Evolutionary conservation across 2,329 filamentous ascomycete species (phyloP), one percentile per base, ranked within the genome.

Genomic region (Alternaria gansuensis): DNA sequence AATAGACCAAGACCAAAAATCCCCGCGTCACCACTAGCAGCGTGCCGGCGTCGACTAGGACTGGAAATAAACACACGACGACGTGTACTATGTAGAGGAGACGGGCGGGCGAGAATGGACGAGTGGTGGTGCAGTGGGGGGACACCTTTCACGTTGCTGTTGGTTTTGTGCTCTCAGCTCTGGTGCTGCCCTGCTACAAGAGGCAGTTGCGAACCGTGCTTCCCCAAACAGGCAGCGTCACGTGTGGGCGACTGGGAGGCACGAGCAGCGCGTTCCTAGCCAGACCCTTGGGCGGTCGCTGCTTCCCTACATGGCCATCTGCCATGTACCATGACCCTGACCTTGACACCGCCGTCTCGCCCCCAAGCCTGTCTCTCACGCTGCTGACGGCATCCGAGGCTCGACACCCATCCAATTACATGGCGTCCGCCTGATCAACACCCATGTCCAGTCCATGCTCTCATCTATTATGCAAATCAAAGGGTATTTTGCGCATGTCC

Each of bases 401-500:
- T 45, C 34, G 40, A 54, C 23, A 53, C 49, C 51, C 62, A 61
- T 65, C 63, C 63, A 70, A 70, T 70, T 59, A 54, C 60, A 43
- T 55, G 57, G 49, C 65, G n/a, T 52, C 44, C 41, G 26, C 56
- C 51, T 43, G 60, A 59, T 57, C 59, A 43, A 39, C 50, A 58
- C 49, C 36, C 65, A 28, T 44, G 21, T 29, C 51, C 52, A 62
- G 58, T 60, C 55, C 54, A 28, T 64, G 53, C 60, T 68, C 63
- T 58, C 57, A 62, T 67, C 55, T 63, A 54, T 62, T 63, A 54
- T 62, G 52, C 66, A 67, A 65, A 57, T 63, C 64, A 65, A 67
- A 66, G 74, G 74, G 74, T 75, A 76, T 77, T 69, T 44, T 70
- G 66, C 72, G 66, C 49, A 54, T 54, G 58, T 28, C 46, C 51